A percentile compares a stretch with the other conserved stretches of the same genome.
Evolutionary conservation across 306 rosid species (phyloP).

Genomic region (Coriaria nepalensis): DNA sequence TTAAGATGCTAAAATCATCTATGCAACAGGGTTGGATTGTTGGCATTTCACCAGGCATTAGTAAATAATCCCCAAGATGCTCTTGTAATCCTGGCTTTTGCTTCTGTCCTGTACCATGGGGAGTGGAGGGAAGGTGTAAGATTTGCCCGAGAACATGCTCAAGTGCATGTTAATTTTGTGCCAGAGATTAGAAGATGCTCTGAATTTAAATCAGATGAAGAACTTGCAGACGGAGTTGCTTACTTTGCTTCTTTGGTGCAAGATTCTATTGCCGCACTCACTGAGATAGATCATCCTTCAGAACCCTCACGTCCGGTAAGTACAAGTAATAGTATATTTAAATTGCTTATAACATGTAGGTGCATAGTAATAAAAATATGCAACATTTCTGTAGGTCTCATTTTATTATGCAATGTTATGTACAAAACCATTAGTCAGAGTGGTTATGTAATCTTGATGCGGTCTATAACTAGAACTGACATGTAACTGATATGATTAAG

Average conservation of each 20-base stretch:
- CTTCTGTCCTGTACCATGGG: constrained; percentile 71
- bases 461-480: not conserved
- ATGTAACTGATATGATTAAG: constrained; percentile 19
- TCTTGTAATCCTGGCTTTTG: constrained; percentile 45
- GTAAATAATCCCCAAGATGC: constrained; percentile 60
- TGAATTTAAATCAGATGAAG: constrained; percentile 33
- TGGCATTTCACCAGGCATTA: constrained; percentile 73
- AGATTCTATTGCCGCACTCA: constrained; percentile 25
- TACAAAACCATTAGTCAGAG: too few species aligned
- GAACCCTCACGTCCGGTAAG: constrained; percentile 50
- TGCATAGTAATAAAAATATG: too few species aligned
- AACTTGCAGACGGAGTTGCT: constrained; percentile 48
- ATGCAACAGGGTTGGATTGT: constrained; percentile 56
- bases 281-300: constrained; percentile 20
- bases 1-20: constrained; percentile 19
- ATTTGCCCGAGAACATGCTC: constrained; percentile 47
- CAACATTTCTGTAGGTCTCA: too few species aligned
- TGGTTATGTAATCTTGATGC: too few species aligned
- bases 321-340: constrained; percentile 1
- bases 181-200: constrained; percentile 54
- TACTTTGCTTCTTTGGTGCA: constrained; percentile 46
- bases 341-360: constrained; percentile 8
- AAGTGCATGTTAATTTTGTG: constrained; percentile 27
- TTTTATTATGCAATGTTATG: too few species aligned
- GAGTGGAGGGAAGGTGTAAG: constrained; percentile 53